These are phyloP conservation scores for Didymella sp. DNA, from an alignment of 2,329 filamentous ascomycete genomes.

Conservation along the genomic window DNA sequence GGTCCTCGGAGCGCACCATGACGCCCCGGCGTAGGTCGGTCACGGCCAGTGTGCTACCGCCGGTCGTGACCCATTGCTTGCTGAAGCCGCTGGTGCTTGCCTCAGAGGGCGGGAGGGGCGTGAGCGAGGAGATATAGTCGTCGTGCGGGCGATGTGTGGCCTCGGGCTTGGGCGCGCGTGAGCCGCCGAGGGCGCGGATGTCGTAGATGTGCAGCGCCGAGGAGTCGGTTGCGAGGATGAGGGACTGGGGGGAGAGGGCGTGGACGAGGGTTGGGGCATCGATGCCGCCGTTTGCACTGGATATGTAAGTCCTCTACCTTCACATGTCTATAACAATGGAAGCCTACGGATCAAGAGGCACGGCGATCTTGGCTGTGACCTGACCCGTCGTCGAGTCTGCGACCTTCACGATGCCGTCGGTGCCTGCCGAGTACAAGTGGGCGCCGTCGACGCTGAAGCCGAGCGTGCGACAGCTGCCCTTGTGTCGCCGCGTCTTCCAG, in stretches of 20 bases:
- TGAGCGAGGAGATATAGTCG: slow-evolving; percentile 90
- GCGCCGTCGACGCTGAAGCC: slow-evolving; percentile 80
- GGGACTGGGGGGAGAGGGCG: slow-evolving; percentile 82
- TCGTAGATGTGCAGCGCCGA: slow-evolving; percentile 89
- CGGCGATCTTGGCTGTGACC: slow-evolving; percentile 81
- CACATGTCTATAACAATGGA: background rate
- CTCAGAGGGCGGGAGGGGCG: slow-evolving; percentile 78
- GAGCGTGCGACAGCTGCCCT: slow-evolving; percentile 87
- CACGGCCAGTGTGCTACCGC: slow-evolving; percentile 87
- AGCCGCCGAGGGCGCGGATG: slow-evolving; percentile 65
- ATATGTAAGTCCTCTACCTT: background rate
- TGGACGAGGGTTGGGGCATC: slow-evolving; percentile 85
- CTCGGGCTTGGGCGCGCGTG: slow-evolving; percentile 63
- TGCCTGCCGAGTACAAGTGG: slow-evolving; percentile 67
- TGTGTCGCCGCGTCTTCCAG: slow-evolving; percentile 90
- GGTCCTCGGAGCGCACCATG: slow-evolving; percentile 87
- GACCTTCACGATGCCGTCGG: slow-evolving; percentile 69
- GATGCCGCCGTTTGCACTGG: slow-evolving; percentile 54
- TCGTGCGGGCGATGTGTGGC: slow-evolving; percentile 87
- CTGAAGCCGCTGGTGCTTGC: slow-evolving; percentile 86
- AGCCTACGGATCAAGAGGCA: slow-evolving; percentile 62
- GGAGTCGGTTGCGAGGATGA: slow-evolving; percentile 90
- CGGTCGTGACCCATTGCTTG: slow-evolving; percentile 95
- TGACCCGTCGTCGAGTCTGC: slow-evolving; percentile 65
- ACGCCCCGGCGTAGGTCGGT: slow-evolving; percentile 89